Percentiles rank a stretch among this genome's conserved stretches.
phyloP scores from a whole-genome alignment of 2,329 filamentous ascomycete species.

The Colletotrichum musae region DNA sequence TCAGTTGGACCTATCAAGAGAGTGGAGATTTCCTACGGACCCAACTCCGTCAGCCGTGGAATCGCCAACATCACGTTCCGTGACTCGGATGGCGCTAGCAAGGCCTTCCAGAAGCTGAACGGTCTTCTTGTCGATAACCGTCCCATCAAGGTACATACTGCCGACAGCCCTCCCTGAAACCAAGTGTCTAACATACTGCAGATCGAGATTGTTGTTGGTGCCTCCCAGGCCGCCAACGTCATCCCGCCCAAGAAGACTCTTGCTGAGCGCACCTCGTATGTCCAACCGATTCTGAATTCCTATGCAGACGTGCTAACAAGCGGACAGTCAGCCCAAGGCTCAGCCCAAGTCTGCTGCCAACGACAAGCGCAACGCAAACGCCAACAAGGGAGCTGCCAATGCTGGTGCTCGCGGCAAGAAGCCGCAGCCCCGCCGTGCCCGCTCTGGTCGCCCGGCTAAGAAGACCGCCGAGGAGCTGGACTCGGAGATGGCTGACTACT shows the following conservation, averaged over 20 bases:
- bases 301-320: constrained; percentile 43
- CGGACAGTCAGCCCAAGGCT: constrained; percentile 71
- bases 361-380: constrained; percentile 73
- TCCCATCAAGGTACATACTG: constrained; percentile 83
- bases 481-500: constrained; percentile 98
- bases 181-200: constrained; percentile 54
- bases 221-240: constrained; percentile 77
- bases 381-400: constrained; percentile 57
- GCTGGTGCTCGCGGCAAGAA: constrained; percentile 65
- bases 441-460: constrained; percentile 77
- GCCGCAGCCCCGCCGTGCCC: constrained; percentile 64
- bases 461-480: constrained; percentile 98
- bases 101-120: constrained; percentile 87
- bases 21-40: constrained; percentile 92
- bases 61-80: constrained; percentile 91
- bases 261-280: constrained; percentile 84
- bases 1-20: constrained; percentile 92
- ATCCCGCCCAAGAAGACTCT: constrained; percentile 79
- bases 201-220: constrained; percentile 93
- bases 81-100: constrained; percentile 84
- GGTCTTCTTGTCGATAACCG: constrained; percentile 90
- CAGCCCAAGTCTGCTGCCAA: constrained; percentile 87
- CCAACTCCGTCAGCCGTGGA: constrained; percentile 91
- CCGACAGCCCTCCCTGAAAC: background rate
- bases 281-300: constrained; percentile 46